Evolutionary conservation across 371 early-diverging fungal species (phyloP), one percentile per base, ranked within the genome.

Genomic region (Rhizopus stolonifer): DNA sequence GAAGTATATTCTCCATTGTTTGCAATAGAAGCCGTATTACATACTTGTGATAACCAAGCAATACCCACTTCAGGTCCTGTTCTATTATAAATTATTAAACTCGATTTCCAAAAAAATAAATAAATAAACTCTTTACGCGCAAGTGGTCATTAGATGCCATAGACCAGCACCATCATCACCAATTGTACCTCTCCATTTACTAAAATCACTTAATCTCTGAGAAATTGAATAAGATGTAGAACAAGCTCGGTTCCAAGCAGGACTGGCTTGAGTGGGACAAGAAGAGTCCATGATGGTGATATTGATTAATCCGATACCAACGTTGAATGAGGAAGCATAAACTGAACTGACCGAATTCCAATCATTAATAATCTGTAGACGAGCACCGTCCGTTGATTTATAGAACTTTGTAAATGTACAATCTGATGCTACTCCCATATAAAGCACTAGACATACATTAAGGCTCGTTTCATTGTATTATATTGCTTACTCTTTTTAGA

Each of bases 91-190:
- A n/a, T n/a, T n/a, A n/a, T n/a, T n/a, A n/a, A n/a, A n/a, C n/a
- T n/a, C n/a, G n/a, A n/a, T n/a, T n/a, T n/a, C n/a, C n/a, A n/a
- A n/a, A n/a, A n/a, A n/a, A n/a, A n/a, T n/a, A n/a, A n/a, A n/a
- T n/a, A n/a, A n/a, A n/a, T n/a, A n/a, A n/a, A n/a, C n/a, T n/a
- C n/a, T n/a, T n/a, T 69, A 85, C 64, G 85, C 79, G 77, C 96
- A 95, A 36, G 84, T 82, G 8, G 95, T 94, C 90, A 97, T 83
- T 52, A 98, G 70, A 68, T 96, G 96, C 96, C 96, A 98, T 38
- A 96, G 61, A 6, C 95, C 95, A 8, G 89, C 88, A n/a, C 88
- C 83, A 68, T 92, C 92, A 31, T 71, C 58, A 11, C 68, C 57
- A 6, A 80, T 54, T 4, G 53, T 64, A 7, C 88, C 93, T 60